Evolutionary conservation across 768 basidiomycete species (phyloP), one percentile per base, ranked within the genome.

Genomic region (Tylopilus subfusipes): DNA sequence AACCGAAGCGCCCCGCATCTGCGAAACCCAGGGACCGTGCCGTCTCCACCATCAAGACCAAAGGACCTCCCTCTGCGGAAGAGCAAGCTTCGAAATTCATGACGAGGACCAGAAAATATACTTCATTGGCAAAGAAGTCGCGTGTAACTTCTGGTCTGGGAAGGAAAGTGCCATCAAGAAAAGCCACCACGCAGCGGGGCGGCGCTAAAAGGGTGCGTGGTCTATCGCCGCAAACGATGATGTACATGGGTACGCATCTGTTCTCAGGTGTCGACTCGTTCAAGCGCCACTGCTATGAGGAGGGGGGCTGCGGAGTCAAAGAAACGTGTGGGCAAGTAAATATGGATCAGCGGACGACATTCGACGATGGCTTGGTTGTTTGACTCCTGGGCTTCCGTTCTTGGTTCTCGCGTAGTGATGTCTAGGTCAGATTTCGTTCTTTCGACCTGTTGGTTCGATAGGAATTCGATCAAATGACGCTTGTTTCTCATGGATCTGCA

Each of bases 41-140:
- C 12, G 12, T 47, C 27, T 27, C 54, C 18, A 21, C 39, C 16
- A 21, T 34, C 16, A 43, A 39, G 42, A 30, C 19, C 13, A 56
- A 56, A 31, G 18, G 18, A 2, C 21, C 38, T 13, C 14, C 27
- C 12, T 52, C 51, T 10, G 24, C 30, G 13, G 49, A 25, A n/a
- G 58, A 46, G 19, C 43, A 38, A 1, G 21, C 42, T 36, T 44
- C 42, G 38, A 61, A 57, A 43, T 22, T 40, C n/a, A 39, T 22
- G 24, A 18, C 47, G 4, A 24, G 50, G 22, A 52, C 42, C 31
- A 68, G 48, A 42, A 66, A 59, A 43, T 70, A 70, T 19, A 53
- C 50, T 19, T 70, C 66, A 4, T 43, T 34, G 46, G 61, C 68
- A 45, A 69, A 68, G 58, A 70, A 59, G 29, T 60, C 63, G 2